Evolutionary conservation across 768 basidiomycete species (phyloP).

Genomic region (Artomyces pyxidatus): DNA sequence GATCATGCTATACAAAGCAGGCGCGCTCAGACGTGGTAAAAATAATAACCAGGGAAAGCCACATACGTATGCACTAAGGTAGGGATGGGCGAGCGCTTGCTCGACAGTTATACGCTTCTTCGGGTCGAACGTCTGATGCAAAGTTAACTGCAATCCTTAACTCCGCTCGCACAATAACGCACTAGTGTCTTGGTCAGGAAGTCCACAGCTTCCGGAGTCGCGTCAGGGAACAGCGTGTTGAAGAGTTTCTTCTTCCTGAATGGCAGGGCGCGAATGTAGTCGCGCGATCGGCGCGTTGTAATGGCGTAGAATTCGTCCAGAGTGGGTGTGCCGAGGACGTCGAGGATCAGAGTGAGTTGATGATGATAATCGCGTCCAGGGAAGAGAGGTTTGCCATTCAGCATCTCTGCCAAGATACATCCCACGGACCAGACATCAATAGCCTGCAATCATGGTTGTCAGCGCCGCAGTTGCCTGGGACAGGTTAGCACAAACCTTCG

Average conservation of each 20-base stretch:
- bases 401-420: slow-evolving; percentile 91
- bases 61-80: slow-evolving; percentile 85
- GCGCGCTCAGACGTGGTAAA: slow-evolving; percentile 1
- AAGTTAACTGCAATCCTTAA: background rate
- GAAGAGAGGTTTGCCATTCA: slow-evolving; percentile 94
- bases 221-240: slow-evolving; percentile 81
- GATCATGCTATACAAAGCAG: slow-evolving; percentile 59
- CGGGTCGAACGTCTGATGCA: slow-evolving; percentile 83
- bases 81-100: slow-evolving; percentile 90
- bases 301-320: slow-evolving; percentile 98
- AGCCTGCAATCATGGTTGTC: slow-evolving; percentile 48
- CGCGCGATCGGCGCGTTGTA: slow-evolving; percentile 82
- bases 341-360: slow-evolving; percentile 90
- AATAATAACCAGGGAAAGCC: no score
- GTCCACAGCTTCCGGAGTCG: slow-evolving; percentile 69
- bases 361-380: slow-evolving; percentile 96
- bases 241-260: slow-evolving; percentile 87
- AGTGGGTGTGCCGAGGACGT: slow-evolving; percentile 94
- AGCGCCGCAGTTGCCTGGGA: slow-evolving; percentile 26
- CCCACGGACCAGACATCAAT: slow-evolving; percentile 87
- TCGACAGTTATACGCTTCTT: slow-evolving; percentile 95
- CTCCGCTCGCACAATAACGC: slow-evolving; percentile 15
- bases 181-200: slow-evolving; percentile 82
- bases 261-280: slow-evolving; percentile 91
- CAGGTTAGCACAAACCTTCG: slow-evolving; percentile 50